A percentile compares a stretch with the other conserved stretches of the same genome.
Conservation (phyloP, 495 filamentous ascomycete genomes). For the Massariosphaeria phaeospora region DNA sequence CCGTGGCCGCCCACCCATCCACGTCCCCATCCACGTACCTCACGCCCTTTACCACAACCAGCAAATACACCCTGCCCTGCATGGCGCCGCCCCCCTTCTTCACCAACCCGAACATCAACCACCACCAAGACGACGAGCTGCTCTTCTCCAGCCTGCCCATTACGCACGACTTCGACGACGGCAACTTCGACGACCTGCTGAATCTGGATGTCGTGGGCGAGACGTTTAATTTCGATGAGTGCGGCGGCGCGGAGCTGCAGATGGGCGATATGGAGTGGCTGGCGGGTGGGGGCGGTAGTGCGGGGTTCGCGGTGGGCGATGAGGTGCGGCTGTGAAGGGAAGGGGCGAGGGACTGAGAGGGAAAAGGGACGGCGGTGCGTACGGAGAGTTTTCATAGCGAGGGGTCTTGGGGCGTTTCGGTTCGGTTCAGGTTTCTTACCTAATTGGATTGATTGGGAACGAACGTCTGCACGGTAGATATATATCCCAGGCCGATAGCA, state of each 20-base stretch:
- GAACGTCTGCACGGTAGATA: too few species aligned
- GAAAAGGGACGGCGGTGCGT: neutral
- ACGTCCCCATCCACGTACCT: slow-evolving; percentile 4
- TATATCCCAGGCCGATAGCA: too few species aligned
- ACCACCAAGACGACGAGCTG: slow-evolving; percentile 31
- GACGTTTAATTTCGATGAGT: slow-evolving; percentile 28
- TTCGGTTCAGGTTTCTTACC: too few species aligned
- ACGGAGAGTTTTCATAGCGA: too few species aligned
- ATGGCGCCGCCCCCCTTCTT: neutral
- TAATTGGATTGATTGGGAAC: too few species aligned
- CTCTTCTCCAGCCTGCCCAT: slow-evolving; percentile 24
- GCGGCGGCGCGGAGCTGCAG: slow-evolving; percentile 30
- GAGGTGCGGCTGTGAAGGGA: slow-evolving; percentile 7
- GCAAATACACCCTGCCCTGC: neutral
- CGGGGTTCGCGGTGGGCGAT: slow-evolving; percentile 33
- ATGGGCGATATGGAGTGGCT: slow-evolving; percentile 42
- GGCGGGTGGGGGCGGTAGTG: slow-evolving; percentile 34
- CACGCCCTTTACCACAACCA: neutral
- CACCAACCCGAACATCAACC: slow-evolving; percentile 20
- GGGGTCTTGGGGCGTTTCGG: too few species aligned
- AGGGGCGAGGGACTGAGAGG: neutral
- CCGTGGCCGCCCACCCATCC: neutral
- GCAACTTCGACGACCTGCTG: slow-evolving; percentile 39
- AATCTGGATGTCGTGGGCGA: slow-evolving; percentile 33
- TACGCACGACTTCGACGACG: slow-evolving; percentile 37